Evolutionary conservation across 1,139 yeast species (phyloP).

Genomic region (Yamadazyma blattariae): DNA sequence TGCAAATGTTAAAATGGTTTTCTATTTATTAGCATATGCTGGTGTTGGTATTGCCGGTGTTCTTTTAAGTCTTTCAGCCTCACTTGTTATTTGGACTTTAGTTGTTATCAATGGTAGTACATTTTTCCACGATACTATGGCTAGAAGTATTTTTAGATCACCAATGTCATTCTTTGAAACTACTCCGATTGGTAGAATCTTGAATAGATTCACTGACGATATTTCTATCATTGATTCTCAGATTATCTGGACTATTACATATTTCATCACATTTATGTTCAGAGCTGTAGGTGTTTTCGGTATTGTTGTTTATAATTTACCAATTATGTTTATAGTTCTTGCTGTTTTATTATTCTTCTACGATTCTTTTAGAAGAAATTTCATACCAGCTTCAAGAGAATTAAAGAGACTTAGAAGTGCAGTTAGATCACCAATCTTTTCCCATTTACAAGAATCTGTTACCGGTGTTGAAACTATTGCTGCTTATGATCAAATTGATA

Average conservation of each 20-base stretch:
- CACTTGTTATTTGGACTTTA: slow-evolving; percentile 30
- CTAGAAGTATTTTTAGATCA: slow-evolving; percentile 32
- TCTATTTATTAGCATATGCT: slow-evolving; percentile 26
- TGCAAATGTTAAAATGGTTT: slow-evolving; percentile 20
- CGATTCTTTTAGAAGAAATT: slow-evolving; percentile 26
- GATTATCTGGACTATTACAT: slow-evolving; percentile 30
- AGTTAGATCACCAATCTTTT: slow-evolving; percentile 30
- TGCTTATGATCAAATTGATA: slow-evolving; percentile 28
- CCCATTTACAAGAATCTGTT: slow-evolving; percentile 38
- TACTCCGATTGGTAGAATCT: slow-evolving; percentile 40
- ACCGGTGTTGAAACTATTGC: slow-evolving; percentile 35
- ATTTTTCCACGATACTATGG: slow-evolving; percentile 38
- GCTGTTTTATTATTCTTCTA: slow-evolving; percentile 21
- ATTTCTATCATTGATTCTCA: slow-evolving; percentile 32
- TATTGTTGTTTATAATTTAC: slow-evolving; percentile 31
- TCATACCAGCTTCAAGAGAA: slow-evolving; percentile 37
- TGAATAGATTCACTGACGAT: slow-evolving; percentile 40
- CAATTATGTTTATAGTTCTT: slow-evolving; percentile 31
- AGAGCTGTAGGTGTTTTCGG: slow-evolving; percentile 23
- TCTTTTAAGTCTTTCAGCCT: slow-evolving; percentile 24
- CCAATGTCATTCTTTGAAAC: slow-evolving; percentile 47
- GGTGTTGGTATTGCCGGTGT: slow-evolving; percentile 27
- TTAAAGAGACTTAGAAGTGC: slow-evolving; percentile 33
- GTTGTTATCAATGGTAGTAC: slow-evolving; percentile 32
- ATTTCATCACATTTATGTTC: slow-evolving; percentile 21